Evolutionary conservation across 1,284 basidiomycete genomes (phyloP).

Genomic region (Athelia psychrophila): DNA sequence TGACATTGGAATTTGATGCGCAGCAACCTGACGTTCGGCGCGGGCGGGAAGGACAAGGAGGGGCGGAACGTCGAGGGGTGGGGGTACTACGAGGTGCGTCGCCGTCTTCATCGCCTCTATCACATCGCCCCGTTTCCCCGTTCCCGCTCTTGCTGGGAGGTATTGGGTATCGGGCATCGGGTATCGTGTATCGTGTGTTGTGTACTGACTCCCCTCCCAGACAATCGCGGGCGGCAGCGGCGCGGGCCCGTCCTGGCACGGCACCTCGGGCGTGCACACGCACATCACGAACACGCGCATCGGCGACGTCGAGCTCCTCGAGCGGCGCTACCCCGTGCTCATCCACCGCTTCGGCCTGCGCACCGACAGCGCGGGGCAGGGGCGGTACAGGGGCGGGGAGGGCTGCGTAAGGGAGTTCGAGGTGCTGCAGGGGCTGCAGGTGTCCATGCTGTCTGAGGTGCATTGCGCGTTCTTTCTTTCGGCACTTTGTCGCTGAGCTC

Average conservation of each 20-base stretch:
- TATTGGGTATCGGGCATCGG: conserved; percentile 3
- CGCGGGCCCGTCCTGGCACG: conserved; percentile 89
- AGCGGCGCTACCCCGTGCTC: conserved; percentile 87
- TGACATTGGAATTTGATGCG: conserved; percentile 16
- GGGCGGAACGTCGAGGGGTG: conserved; percentile 80
- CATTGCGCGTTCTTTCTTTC: conserved; percentile 19
- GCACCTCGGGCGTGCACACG: conserved; percentile 83
- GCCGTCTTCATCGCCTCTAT: neutral
- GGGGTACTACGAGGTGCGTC: conserved; percentile 87
- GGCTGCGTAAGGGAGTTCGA: conserved; percentile 89
- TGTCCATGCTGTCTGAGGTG: conserved; percentile 84
- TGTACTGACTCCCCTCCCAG: conserved; percentile 39
- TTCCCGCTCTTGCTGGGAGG: conserved; percentile 3
- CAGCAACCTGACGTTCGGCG: conserved; percentile 90
- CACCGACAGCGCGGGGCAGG: conserved; percentile 73
- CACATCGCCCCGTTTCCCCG: conserved; percentile 1
- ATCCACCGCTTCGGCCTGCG: conserved; percentile 83
- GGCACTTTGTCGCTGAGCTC: conserved; percentile 1
- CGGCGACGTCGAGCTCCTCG: conserved; percentile 91
- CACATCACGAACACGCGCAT: conserved; percentile 96
- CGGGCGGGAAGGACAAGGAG: conserved; percentile 82
- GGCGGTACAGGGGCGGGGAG: conserved; percentile 82
- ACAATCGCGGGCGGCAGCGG: conserved; percentile 94
- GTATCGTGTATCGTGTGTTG: no score
- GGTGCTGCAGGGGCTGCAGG: conserved; percentile 83